phyloP scores from a whole-genome alignment of 2,329 filamentous ascomycete species.

The Claviceps paspali region DNA sequence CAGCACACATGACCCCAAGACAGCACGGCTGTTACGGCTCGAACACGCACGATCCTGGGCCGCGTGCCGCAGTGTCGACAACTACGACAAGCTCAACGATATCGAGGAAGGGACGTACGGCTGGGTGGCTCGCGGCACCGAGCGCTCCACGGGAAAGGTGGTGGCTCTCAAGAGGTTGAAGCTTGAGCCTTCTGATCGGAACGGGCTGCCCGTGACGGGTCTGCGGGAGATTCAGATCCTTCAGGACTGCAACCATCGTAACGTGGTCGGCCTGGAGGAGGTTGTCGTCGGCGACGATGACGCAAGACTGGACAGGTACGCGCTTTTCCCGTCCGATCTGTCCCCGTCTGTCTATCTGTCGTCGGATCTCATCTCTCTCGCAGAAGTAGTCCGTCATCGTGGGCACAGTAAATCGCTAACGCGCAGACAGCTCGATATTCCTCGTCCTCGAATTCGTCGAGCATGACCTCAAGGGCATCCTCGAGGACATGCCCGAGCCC shows the following conservation, averaged over 20 bases:
- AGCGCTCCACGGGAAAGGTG: conserved; percentile 57
- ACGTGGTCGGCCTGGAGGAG: conserved; percentile 70
- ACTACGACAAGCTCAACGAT: conserved; percentile 85
- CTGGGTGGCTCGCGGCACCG: conserved; percentile 73
- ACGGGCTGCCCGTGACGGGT: conserved; percentile 78
- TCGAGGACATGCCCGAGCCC: conserved; percentile 86
- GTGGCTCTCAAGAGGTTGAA: conserved; percentile 92
- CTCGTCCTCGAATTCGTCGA: conserved; percentile 96
- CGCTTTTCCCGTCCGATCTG: not conserved
- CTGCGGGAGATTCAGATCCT: conserved; percentile 88
- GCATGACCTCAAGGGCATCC: conserved; percentile 86
- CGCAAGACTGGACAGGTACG: conserved; percentile 37
- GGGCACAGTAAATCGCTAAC: too few relatives aligned
- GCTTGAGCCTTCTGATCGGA: conserved; percentile 59
- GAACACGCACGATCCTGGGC: conserved; percentile 48
- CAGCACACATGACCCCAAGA: too few relatives aligned
- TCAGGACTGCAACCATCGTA: conserved; percentile 61
- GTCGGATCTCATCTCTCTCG: not conserved
- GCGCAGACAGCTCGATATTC: conserved; percentile 60
- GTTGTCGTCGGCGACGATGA: conserved; percentile 61
- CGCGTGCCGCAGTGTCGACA: conserved; percentile 60
- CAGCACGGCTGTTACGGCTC: conserved; percentile 55
- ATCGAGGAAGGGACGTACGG: conserved; percentile 98
- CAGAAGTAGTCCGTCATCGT: too few relatives aligned
- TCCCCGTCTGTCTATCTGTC: not conserved